These are phyloP conservation scores for Aspergillus sergii DNA, from an alignment of 2,329 filamentous ascomycete genomes.

Conservation along the genomic window DNA sequence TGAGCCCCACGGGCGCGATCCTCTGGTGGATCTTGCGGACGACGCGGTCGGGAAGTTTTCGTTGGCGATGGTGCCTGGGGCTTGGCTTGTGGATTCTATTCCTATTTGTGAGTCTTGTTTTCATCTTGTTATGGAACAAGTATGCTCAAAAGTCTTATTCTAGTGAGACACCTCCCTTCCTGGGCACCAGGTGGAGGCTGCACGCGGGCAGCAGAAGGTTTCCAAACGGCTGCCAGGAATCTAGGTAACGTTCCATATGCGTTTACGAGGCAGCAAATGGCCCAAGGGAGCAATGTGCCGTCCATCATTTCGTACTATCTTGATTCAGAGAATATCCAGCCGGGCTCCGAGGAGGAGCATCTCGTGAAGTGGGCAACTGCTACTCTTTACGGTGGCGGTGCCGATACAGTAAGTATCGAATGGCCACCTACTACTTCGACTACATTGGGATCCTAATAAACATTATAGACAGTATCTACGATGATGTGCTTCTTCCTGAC, in stretches of 20 bases:
- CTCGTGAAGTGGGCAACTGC: slow-evolving; percentile 47
- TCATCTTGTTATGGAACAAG: background rate
- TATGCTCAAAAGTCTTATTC: background rate
- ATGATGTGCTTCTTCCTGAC: slow-evolving; percentile 8
- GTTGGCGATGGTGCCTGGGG: slow-evolving; percentile 6
- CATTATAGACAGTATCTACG: background rate
- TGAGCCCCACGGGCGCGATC: slow-evolving; percentile 43
- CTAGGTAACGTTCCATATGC: slow-evolving; percentile 45
- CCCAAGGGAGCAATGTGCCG: slow-evolving; percentile 5
- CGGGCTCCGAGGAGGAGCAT: slow-evolving; percentile 28
- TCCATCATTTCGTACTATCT: slow-evolving; percentile 25
- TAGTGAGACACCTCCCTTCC: slow-evolving; percentile 14
- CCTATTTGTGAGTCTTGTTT: slow-evolving; percentile 10
- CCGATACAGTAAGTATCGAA: slow-evolving; percentile 39
- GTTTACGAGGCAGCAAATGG: slow-evolving; percentile 20
- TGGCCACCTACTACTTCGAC: too few species aligned
- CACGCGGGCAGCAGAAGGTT: background rate
- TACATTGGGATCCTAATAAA: background rate
- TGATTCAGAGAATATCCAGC: slow-evolving; percentile 7
- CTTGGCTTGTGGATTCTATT: slow-evolving; percentile 18
- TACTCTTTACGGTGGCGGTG: slow-evolving; percentile 46
- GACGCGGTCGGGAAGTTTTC: slow-evolving; percentile 45
- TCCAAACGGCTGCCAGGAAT: slow-evolving; percentile 30
- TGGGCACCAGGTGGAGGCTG: slow-evolving; percentile 12
- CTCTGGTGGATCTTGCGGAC: slow-evolving; percentile 47